Percentiles rank a stretch among this genome's conserved stretches.
Evolutionary conservation across 257 asterid species (phyloP).

Genomic region (Cordia subcordata): DNA sequence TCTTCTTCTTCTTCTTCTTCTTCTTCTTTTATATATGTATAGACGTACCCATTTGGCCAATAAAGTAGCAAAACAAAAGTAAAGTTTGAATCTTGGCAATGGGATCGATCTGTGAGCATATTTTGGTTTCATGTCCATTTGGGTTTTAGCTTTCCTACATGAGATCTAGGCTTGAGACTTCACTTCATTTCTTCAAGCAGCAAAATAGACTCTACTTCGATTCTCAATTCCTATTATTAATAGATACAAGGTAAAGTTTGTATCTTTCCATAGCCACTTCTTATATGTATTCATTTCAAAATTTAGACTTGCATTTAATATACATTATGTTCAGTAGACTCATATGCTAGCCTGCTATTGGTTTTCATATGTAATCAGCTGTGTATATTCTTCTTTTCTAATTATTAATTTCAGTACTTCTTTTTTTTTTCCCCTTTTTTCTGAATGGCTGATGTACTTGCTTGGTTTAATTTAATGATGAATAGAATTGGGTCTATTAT

Average conservation of each 20-base stretch:
- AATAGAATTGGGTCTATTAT: not conserved
- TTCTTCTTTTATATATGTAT: constrained; percentile 1
- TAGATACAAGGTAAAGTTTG: constrained; percentile 33
- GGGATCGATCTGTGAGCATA: constrained; percentile 11
- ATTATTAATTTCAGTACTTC: not conserved
- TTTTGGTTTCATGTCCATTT: constrained; percentile 1
- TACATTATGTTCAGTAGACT: not conserved
- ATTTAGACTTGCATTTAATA: not conserved
- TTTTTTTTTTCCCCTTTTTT: not conserved
- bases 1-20: constrained; percentile 2
- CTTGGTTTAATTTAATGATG: not conserved
- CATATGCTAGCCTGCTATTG: not conserved
- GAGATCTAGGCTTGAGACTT: constrained; percentile 27
- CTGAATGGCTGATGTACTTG: not conserved
- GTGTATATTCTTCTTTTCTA: not conserved
- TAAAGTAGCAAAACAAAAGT: not conserved
- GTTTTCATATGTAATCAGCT: not conserved
- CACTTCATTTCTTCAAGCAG: constrained; percentile 1
- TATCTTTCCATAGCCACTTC: constrained; percentile 12
- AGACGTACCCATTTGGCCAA: not conserved
- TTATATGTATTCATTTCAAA: not conserved
- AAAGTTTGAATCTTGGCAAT: constrained; percentile 13
- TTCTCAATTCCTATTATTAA: constrained; percentile 5
- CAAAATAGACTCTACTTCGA: not conserved
- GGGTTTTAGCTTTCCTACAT: constrained; percentile 4